Conservation (phyloP, 768 basidiomycete genomes). For the Mycena venus region DNA sequence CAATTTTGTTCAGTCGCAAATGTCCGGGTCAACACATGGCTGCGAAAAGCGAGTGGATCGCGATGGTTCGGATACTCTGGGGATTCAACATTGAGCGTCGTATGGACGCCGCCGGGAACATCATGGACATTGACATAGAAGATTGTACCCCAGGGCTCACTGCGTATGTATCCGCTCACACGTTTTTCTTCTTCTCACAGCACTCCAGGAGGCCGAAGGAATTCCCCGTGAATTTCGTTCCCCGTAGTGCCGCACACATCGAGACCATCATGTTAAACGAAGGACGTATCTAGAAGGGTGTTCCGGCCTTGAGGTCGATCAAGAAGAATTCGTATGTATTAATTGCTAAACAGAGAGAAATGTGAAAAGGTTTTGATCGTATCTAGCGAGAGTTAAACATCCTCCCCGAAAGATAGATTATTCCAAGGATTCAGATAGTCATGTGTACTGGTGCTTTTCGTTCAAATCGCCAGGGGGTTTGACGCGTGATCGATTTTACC, state of each 20-base stretch:
- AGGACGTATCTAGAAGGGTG: too few relatives aligned
- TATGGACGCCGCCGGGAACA: background rate
- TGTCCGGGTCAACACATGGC: conserved; percentile 9
- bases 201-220: background rate
- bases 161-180: background rate
- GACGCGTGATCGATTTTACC: too few relatives aligned
- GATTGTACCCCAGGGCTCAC: background rate
- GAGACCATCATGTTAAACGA: background rate
- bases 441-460: too few relatives aligned
- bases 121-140: background rate
- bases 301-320: too few relatives aligned
- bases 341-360: too few relatives aligned
- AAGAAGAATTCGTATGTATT: too few relatives aligned
- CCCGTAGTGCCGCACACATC: conserved; percentile 2
- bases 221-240: background rate
- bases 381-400: too few relatives aligned
- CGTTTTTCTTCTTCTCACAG: background rate
- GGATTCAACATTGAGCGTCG: background rate
- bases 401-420: too few relatives aligned
- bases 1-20: background rate
- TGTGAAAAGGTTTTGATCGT: too few relatives aligned
- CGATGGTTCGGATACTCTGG: background rate
- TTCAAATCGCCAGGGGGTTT: too few relatives aligned
- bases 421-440: too few relatives aligned
- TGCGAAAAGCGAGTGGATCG: too few relatives aligned